Percentiles rank a stretch among this genome's conserved stretches.
phyloP scores from a whole-genome alignment of 2,329 filamentous ascomycete genomes.

The Coniochaeta sp. region DNA sequence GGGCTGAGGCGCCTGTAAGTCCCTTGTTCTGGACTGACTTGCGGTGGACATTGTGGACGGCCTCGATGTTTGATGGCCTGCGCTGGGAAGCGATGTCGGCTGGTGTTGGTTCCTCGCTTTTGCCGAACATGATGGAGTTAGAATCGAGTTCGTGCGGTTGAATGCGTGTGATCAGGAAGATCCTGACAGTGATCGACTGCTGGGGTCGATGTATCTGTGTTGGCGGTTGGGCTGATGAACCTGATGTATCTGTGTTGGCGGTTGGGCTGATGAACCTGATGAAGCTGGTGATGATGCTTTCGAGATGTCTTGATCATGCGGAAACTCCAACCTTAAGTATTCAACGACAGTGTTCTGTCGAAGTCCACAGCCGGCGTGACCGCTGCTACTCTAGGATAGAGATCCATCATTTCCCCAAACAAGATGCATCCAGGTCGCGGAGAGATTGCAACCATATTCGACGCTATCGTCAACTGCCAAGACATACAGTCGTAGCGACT shows the following conservation, averaged over 20 bases:
- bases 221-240: neutral
- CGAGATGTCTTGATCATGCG: neutral
- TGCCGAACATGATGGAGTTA: slow-evolving; percentile 13
- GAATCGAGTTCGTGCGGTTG: neutral
- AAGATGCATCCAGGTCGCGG: neutral
- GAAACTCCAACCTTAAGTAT: neutral
- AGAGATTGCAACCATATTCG: neutral
- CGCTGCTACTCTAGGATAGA: neutral
- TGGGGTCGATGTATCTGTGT: neutral
- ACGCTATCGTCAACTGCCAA: neutral
- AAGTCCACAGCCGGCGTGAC: neutral
- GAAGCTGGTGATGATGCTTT: neutral
- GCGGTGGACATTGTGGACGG: slow-evolving; percentile 9
- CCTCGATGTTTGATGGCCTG: slow-evolving; percentile 12
- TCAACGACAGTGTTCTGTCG: neutral
- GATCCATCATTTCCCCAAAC: neutral
- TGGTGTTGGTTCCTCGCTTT: slow-evolving; percentile 12
- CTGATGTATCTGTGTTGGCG: neutral
- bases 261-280: neutral
- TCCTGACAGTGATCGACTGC: neutral
- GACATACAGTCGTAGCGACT: too few relatives aligned
- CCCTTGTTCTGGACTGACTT: slow-evolving; percentile 14
- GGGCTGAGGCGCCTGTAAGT: slow-evolving; percentile 14
- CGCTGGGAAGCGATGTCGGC: slow-evolving; percentile 13
- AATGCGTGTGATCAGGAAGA: neutral